Conservation (phyloP, 2,329 filamentous ascomycete species). For the Lachnellula subtilissima region DNA sequence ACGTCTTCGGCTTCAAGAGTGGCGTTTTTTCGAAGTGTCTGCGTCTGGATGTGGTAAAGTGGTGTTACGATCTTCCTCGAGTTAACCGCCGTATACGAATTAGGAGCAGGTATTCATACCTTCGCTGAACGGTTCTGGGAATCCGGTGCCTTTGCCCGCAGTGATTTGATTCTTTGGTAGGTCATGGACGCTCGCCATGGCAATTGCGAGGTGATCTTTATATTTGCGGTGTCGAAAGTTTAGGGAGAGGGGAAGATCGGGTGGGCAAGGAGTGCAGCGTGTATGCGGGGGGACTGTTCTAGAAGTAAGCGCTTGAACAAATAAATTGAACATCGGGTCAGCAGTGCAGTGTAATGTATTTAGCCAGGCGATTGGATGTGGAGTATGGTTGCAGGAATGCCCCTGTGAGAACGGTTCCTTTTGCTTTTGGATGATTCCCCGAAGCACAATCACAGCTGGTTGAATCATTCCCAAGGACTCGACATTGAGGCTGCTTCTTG, state of each 20-base stretch:
- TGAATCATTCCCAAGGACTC: neutral
- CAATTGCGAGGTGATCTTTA: slow-evolving; percentile 1
- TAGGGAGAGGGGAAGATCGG: neutral
- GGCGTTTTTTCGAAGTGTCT: slow-evolving; percentile 50
- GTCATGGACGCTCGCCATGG: slow-evolving; percentile 21
- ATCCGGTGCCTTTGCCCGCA: slow-evolving; percentile 29
- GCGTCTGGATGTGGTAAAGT: slow-evolving; percentile 59
- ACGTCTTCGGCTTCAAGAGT: slow-evolving; percentile 52
- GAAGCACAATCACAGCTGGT: neutral
- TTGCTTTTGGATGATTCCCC: neutral
- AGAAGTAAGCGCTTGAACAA: slow-evolving; percentile 8
- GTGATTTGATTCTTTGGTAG: slow-evolving; percentile 1
- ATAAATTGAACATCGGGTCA: slow-evolving; percentile 5
- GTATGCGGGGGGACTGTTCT: slow-evolving; percentile 1
- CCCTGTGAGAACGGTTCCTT: neutral
- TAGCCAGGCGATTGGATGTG: neutral
- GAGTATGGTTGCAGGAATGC: neutral
- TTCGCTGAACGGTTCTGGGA: slow-evolving; percentile 28
- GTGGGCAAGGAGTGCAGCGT: neutral
- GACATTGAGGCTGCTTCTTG: neutral
- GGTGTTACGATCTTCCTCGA: slow-evolving; percentile 46
- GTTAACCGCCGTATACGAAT: neutral
- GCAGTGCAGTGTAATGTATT: neutral
- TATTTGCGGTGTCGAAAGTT: neutral
- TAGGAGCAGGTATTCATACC: slow-evolving; percentile 12